Conservation (phyloP, 2,329 filamentous ascomycete genomes). For the Calonectria pauciramosa region DNA sequence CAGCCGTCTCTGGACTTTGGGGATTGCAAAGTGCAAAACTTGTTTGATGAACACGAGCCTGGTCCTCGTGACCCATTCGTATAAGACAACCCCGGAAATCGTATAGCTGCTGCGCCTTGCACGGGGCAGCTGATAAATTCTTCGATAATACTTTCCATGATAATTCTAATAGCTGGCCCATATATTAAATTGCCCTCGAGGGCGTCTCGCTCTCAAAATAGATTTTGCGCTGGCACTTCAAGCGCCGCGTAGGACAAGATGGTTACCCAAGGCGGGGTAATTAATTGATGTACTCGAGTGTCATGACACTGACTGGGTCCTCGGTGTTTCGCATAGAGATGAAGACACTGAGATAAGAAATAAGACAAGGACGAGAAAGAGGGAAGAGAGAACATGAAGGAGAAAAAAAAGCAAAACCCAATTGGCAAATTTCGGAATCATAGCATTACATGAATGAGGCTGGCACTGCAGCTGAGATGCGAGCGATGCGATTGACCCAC, state of each 20-base stretch:
- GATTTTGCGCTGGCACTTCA: background rate
- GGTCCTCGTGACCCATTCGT: background rate
- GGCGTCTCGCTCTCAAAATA: background rate
- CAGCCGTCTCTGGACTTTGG: background rate
- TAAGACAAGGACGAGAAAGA: background rate
- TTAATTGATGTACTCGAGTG: background rate
- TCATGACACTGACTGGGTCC: background rate
- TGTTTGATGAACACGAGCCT: background rate
- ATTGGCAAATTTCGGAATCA: background rate
- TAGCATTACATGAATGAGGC: background rate
- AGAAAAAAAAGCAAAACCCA: background rate
- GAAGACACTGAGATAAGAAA: background rate
- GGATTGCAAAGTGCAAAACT: background rate
- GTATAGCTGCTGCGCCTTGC: background rate
- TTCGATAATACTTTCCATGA: background rate
- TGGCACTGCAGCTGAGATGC: background rate
- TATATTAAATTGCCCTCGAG: background rate
- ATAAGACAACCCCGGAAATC: background rate
- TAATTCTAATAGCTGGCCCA: background rate
- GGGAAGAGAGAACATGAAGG: background rate
- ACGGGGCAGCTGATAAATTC: background rate
- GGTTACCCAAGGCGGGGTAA: background rate
- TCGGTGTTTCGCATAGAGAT: background rate
- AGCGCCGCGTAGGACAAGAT: background rate
- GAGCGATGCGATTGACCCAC: background rate